phyloP scores from a whole-genome alignment of 2,329 filamentous ascomycete genomes.

The Penicillium sp. region DNA sequence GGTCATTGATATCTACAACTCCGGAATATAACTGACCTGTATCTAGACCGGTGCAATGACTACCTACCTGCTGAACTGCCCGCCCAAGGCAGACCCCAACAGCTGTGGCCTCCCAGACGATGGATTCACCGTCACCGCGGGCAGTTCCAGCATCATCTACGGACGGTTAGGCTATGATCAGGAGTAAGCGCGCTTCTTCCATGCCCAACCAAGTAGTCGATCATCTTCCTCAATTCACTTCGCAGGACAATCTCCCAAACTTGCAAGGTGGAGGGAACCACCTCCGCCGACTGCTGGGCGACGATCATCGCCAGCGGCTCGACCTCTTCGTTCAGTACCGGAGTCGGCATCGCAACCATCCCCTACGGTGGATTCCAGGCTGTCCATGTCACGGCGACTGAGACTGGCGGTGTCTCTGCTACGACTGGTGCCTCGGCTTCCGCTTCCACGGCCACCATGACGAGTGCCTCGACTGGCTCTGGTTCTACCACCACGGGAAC shows the following conservation, averaged over 20 bases:
- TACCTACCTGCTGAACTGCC: constrained; percentile 24
- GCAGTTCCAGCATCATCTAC: constrained; percentile 7
- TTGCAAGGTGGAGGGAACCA: constrained; percentile 9
- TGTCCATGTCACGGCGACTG: constrained; percentile 10
- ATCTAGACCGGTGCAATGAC: constrained; percentile 20
- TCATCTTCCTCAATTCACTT: neutral
- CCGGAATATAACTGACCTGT: neutral
- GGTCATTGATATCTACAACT: neutral
- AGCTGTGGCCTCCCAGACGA: constrained; percentile 14
- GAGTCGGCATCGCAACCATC: neutral
- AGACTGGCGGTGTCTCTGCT: constrained; percentile 1
- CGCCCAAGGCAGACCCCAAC: neutral
- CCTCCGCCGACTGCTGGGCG: constrained; percentile 1
- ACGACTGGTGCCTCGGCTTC: constrained; percentile 11
- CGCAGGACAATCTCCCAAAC: constrained; percentile 2
- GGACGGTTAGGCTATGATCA: neutral
- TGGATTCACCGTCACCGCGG: constrained; percentile 16
- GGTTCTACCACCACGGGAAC: neutral
- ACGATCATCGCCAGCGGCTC: neutral
- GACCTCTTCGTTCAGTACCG: neutral
- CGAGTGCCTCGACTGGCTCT: constrained; percentile 1
- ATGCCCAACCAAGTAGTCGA: neutral
- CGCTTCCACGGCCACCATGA: constrained; percentile 2
- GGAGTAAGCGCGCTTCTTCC: constrained; percentile 13
- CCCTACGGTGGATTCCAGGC: constrained; percentile 8